These are phyloP conservation scores for Colletotrichum lentis DNA, from an alignment of 2,329 filamentous ascomycete genomes.

Conservation along the genomic window DNA sequence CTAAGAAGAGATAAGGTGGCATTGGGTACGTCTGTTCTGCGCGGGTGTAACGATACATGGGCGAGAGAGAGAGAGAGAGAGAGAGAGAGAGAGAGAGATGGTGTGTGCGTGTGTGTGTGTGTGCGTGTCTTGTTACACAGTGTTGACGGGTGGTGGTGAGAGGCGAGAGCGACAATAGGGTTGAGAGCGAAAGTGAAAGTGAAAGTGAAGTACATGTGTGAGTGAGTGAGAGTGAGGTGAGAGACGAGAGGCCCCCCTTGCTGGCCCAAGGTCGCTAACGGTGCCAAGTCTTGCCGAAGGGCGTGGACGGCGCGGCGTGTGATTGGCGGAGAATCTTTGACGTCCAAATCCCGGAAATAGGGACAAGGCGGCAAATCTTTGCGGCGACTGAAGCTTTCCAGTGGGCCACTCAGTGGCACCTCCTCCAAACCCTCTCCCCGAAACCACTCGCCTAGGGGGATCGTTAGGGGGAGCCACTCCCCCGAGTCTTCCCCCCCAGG, in stretches of 20 bases:
- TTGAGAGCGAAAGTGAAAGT: neutral
- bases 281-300: slow-evolving; percentile 29
- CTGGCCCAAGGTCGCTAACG: slow-evolving; percentile 21
- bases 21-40: slow-evolving; percentile 10
- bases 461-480: slow-evolving; percentile 16
- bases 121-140: too few relatives aligned
- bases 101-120: too few relatives aligned
- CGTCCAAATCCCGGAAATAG: slow-evolving; percentile 37
- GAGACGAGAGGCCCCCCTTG: slow-evolving; percentile 13
- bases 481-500: slow-evolving; percentile 25
- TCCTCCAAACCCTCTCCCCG: neutral
- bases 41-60: slow-evolving; percentile 21
- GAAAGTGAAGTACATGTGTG: neutral
- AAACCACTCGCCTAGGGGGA: neutral
- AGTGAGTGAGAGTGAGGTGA: neutral
- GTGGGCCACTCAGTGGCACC: neutral
- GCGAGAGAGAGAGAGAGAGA: neutral
- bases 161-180: neutral
- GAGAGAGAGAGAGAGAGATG: too few relatives aligned
- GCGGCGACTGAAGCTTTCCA: slow-evolving; percentile 15
- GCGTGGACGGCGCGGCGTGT: neutral
- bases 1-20: slow-evolving; percentile 21
- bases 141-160: neutral
- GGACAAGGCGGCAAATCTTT: slow-evolving; percentile 37
- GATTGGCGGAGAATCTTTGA: slow-evolving; percentile 38